These are phyloP conservation scores for Starmerella lactis-condensi DNA, from an alignment of 805 yeast species.

Conservation along the genomic window DNA sequence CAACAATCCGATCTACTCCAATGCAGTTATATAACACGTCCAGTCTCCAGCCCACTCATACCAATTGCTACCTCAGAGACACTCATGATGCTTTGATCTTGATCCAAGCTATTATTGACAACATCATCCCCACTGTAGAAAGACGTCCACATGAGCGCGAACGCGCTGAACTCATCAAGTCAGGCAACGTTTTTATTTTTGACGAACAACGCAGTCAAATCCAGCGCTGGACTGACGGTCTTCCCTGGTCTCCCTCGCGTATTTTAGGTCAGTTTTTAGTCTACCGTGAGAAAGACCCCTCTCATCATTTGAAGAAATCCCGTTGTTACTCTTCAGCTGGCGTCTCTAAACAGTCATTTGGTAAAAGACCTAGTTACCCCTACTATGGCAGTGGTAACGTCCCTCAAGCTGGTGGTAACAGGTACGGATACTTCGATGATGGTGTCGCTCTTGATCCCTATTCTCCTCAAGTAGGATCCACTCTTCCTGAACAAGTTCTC, in stretches of 20 bases:
- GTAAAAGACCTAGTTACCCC: too few relatives aligned
- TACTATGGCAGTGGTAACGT: too few relatives aligned
- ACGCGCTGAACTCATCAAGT: slow-evolving; percentile 40
- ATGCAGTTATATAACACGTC: too few relatives aligned
- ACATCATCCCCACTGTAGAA: slow-evolving; percentile 40
- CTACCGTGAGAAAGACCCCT: slow-evolving; percentile 48
- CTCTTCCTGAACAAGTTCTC: slow-evolving; percentile 18
- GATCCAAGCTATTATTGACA: slow-evolving; percentile 58
- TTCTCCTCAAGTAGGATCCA: too few relatives aligned
- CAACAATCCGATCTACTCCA: too few relatives aligned
- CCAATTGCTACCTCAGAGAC: slow-evolving; percentile 53
- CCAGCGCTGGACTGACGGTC: slow-evolving; percentile 93
- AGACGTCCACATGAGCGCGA: slow-evolving; percentile 74
- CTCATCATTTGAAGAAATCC: neutral
- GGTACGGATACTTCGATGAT: too few relatives aligned
- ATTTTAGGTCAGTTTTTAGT: slow-evolving; percentile 71
- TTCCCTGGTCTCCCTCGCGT: slow-evolving; percentile 81
- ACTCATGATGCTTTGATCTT: slow-evolving; percentile 69
- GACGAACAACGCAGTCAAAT: slow-evolving; percentile 68
- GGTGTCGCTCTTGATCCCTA: too few relatives aligned
- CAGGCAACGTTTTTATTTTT: slow-evolving; percentile 73
- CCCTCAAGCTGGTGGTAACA: too few relatives aligned
- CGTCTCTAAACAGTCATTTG: slow-evolving; percentile 1
- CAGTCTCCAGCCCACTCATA: slow-evolving; percentile 43
- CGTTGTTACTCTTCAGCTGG: neutral